Evolutionary conservation across 306 rosid species (phyloP).

Genomic region (Vigna trinervia): DNA sequence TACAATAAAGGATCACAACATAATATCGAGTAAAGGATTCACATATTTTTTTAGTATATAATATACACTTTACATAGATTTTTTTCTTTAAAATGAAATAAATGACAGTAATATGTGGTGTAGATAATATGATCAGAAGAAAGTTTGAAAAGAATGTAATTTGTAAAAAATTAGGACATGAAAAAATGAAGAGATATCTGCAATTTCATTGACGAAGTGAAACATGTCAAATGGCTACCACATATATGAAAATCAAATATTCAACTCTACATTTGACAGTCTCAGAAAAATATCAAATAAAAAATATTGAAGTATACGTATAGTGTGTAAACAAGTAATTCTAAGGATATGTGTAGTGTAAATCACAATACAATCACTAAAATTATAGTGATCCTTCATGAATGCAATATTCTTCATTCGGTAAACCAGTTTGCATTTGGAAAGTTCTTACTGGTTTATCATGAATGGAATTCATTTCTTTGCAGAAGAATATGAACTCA

Average conservation of each 20-base stretch:
- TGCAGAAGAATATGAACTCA: constrained; percentile 44
- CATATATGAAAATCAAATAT: neutral
- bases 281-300: neutral
- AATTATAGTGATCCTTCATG: constrained; percentile 6
- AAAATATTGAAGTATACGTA: neutral
- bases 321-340: constrained; percentile 13
- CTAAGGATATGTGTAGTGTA: neutral
- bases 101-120: neutral
- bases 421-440: constrained; percentile 21
- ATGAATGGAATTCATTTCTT: constrained; percentile 16
- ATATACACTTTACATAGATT: too few species aligned
- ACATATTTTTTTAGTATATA: too few species aligned
- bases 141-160: neutral
- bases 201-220: neutral
- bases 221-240: neutral
- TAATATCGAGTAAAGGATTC: too few species aligned
- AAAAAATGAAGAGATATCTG: neutral
- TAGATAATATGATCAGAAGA: neutral
- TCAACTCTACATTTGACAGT: neutral
- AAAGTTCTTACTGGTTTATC: constrained; percentile 5
- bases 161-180: neutral
- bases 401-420: constrained; percentile 3
- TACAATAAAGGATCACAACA: too few species aligned
- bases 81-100: too few species aligned
- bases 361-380: neutral